phyloP scores from a whole-genome alignment of 352 stramenopile species.

The Thraustochytrium sp. region DNA sequence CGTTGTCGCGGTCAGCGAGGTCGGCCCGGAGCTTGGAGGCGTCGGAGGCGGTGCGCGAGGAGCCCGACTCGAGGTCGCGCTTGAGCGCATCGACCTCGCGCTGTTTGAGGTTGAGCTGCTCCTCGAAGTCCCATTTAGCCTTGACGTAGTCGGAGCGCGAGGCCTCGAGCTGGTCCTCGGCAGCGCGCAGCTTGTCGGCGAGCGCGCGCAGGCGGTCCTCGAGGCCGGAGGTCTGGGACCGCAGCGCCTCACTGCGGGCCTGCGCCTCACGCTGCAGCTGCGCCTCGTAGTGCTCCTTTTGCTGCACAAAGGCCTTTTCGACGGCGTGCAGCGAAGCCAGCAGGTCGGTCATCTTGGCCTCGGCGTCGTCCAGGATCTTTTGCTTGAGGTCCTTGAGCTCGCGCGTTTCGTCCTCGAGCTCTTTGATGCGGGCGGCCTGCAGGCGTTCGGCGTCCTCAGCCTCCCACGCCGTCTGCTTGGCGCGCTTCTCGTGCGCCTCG shows the following conservation, averaged over 20 bases:
- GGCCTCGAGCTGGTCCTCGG: neutral
- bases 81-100: neutral
- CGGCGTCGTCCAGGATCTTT: constrained; percentile 67
- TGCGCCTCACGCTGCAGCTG: constrained; percentile 58
- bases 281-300: constrained; percentile 68
- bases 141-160: neutral
- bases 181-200: neutral
- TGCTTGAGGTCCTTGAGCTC: constrained; percentile 53
- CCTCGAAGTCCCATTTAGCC: constrained; percentile 15
- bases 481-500: constrained; percentile 62
- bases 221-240: constrained; percentile 28
- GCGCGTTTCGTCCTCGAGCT: constrained; percentile 61
- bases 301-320: constrained; percentile 71
- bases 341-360: constrained; percentile 72
- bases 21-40: neutral
- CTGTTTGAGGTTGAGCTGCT: neutral
- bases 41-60: neutral
- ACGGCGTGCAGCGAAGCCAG: constrained; percentile 65
- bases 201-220: constrained; percentile 39
- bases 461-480: constrained; percentile 65
- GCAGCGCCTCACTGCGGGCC: constrained; percentile 54
- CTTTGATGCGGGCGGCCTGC: constrained; percentile 62
- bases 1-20: neutral
- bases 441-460: constrained; percentile 58
- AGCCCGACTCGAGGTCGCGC: neutral